These are phyloP conservation scores for Claviceps purpurea DNA, from an alignment of 2,329 filamentous ascomycete genomes.

Conservation along the genomic window DNA sequence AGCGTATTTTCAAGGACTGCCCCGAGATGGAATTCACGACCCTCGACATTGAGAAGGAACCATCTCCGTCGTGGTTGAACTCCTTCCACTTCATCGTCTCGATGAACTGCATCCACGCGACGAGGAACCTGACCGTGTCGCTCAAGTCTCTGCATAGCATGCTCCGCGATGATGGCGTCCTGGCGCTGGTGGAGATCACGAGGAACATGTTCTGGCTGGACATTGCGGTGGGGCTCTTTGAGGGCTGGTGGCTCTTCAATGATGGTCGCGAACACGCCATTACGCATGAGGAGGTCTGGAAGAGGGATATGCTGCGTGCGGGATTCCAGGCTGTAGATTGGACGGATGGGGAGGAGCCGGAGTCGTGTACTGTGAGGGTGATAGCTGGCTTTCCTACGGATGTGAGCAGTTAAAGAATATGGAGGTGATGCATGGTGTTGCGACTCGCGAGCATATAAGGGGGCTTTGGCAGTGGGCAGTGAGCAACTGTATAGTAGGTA, in stretches of 20 bases:
- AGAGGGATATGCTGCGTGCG: constrained; percentile 4
- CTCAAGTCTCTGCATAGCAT: constrained; percentile 9
- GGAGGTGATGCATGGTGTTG: no score
- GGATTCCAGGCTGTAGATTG: constrained; percentile 11
- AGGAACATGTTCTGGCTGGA: constrained; percentile 14
- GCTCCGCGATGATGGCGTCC: constrained; percentile 8
- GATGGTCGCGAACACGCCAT: constrained; percentile 8
- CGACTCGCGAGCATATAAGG: no score
- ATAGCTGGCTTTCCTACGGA: background rate
- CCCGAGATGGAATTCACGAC: constrained; percentile 6
- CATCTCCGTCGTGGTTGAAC: constrained; percentile 5
- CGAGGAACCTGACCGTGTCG: constrained; percentile 8
- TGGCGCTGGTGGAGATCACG: constrained; percentile 10
- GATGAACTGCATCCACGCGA: constrained; percentile 24
- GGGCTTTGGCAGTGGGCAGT: no score
- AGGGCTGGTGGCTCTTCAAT: constrained; percentile 22
- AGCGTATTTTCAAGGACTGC: constrained; percentile 5
- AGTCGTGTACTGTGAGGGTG: background rate
- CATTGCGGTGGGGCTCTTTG: constrained; percentile 19
- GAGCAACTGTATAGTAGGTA: no score
- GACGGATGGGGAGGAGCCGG: constrained; percentile 7
- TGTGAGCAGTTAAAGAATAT: background rate
- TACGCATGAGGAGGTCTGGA: constrained; percentile 5
- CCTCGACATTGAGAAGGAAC: constrained; percentile 10
- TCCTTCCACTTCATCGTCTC: constrained; percentile 20